phyloP scores from a whole-genome alignment of 805 yeast species.

The Saccharomyces jurei region DNA sequence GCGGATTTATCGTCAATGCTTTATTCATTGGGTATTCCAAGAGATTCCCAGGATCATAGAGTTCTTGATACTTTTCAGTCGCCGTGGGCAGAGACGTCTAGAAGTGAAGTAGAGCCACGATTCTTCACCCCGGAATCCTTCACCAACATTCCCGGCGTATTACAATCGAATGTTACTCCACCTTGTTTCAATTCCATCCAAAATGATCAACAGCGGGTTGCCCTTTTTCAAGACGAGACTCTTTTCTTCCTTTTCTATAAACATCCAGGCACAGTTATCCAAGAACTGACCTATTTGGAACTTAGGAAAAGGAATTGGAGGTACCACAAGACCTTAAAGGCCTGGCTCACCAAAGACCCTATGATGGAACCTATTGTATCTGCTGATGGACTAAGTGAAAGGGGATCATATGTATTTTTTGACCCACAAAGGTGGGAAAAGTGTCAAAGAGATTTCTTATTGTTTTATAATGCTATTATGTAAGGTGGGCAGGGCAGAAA shows the following conservation, averaged over 20 bases:
- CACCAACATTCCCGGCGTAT: conserved; percentile 30
- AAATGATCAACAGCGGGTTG: conserved; percentile 39
- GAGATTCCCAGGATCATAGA: conserved; percentile 16
- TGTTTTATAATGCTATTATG: conserved; percentile 57
- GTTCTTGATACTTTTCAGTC: conserved; percentile 57
- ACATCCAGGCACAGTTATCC: conserved; percentile 85
- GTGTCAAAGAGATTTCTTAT: conserved; percentile 63
- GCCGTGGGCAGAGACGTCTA: conserved; percentile 91
- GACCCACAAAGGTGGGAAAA: conserved; percentile 96
- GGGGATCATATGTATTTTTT: conserved; percentile 88
- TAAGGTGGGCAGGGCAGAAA: conserved; percentile 16
- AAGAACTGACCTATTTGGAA: conserved; percentile 89
- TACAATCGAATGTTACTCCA: conserved; percentile 24
- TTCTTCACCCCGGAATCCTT: conserved; percentile 57
- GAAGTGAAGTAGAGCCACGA: conserved; percentile 84
- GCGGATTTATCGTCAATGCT: conserved; percentile 29
- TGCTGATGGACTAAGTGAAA: conserved; percentile 65
- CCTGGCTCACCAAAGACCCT: conserved; percentile 94
- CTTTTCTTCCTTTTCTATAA: conserved; percentile 88
- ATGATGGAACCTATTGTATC: conserved; percentile 80
- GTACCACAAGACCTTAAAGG: conserved; percentile 88
- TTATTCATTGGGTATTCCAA: conserved; percentile 28
- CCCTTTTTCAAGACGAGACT: conserved; percentile 79
- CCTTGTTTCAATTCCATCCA: conserved; percentile 31
- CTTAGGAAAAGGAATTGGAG: conserved; percentile 92